Evolutionary conservation across 176 grass and related monocot species (phyloP), one percentile per base, ranked within the genome.

Genomic region (Neostapfia colusana): DNA sequence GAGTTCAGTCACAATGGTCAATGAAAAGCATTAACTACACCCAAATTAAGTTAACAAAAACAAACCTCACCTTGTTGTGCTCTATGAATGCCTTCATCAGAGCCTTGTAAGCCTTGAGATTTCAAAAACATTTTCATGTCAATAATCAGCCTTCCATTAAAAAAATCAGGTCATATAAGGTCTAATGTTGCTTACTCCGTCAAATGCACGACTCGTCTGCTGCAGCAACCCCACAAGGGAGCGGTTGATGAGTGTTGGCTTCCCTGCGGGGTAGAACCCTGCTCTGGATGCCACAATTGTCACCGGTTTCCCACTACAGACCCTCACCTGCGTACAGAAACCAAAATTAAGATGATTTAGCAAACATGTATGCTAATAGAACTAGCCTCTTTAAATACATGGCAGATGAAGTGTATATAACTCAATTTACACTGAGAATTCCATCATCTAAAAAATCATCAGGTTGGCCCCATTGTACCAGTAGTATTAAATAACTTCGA

Each of bases 1-100:
- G 76, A 50, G 62, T 24, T 76, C 59, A 77, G 59, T 62, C 10
- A 65, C 26, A 59, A 17, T 48, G 13, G n/a, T 26, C 14, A 40
- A 57, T 16, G 16, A 9, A 76, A 67, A 55, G 41, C 12, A 55
- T 55, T 35, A 70, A 41, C 14, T 27, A 63, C 26, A 84, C 9
- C 16, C 0, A 38, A 35, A 65, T 24, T 65, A 4, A 1, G 1
- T 15, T 51, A 14, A 23, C 1, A 13, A 49, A 24, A 65, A 14
- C 26, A 86, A 74, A 71, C n/a, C 56, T 46, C 75, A 98, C 95
- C 95, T 94, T 98, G 74, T 98, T 98, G 74, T 98, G 95, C 82
- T 98, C 91, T 8, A 98, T 26, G 65, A 98, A 98, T 75, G 91
- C 87, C 88, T 94, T 98, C 91, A 92, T 92, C 71, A 98, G 89